Percentiles rank a stretch among this genome's conserved stretches.
phyloP scores from a whole-genome alignment of 495 filamentous ascomycete genomes.

The Cenococcum geophilum region DNA sequence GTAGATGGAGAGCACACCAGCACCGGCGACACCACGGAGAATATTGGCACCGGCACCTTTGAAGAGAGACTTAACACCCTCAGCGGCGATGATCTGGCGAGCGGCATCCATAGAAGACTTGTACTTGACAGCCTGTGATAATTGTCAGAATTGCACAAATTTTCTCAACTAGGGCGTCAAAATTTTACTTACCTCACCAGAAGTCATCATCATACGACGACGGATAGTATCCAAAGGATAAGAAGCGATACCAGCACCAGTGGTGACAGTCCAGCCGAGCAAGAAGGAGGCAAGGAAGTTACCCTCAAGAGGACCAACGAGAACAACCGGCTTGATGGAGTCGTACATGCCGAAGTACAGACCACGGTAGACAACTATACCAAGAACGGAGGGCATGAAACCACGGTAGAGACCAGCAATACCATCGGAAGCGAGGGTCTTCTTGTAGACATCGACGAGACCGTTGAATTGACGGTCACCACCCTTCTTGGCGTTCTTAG shows the following conservation, averaged over 20 bases:
- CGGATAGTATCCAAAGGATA: slow-evolving; percentile 99
- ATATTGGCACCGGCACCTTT: slow-evolving; percentile 99
- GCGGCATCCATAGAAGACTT: slow-evolving; percentile 87
- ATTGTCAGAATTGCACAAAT: slow-evolving; percentile 14
- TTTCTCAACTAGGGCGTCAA: background rate
- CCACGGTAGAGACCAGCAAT: slow-evolving; percentile 99
- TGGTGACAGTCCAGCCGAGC: slow-evolving; percentile 99
- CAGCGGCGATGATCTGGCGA: slow-evolving; percentile 91
- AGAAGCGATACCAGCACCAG: slow-evolving; percentile 99
- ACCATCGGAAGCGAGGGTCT: slow-evolving; percentile 98
- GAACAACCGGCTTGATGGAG: slow-evolving; percentile 97
- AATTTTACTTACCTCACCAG: slow-evolving; percentile 56
- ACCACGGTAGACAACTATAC: slow-evolving; percentile 99
- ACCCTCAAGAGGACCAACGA: slow-evolving; percentile 84
- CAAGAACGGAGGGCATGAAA: slow-evolving; percentile 97
- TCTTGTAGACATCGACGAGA: slow-evolving; percentile 98
- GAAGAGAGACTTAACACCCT: slow-evolving; percentile 97
- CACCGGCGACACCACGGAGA: slow-evolving; percentile 99
- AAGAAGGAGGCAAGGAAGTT: slow-evolving; percentile 98
- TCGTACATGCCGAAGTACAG: slow-evolving; percentile 99
- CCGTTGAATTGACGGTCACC: slow-evolving; percentile 99
- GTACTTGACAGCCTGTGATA: slow-evolving; percentile 92
- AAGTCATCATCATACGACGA: slow-evolving; percentile 99
- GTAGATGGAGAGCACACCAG: slow-evolving; percentile 99
- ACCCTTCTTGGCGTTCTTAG: slow-evolving; percentile 91